phyloP scores from a whole-genome alignment of 495 filamentous ascomycete species.

The Polyplosphaeria fusca region DNA sequence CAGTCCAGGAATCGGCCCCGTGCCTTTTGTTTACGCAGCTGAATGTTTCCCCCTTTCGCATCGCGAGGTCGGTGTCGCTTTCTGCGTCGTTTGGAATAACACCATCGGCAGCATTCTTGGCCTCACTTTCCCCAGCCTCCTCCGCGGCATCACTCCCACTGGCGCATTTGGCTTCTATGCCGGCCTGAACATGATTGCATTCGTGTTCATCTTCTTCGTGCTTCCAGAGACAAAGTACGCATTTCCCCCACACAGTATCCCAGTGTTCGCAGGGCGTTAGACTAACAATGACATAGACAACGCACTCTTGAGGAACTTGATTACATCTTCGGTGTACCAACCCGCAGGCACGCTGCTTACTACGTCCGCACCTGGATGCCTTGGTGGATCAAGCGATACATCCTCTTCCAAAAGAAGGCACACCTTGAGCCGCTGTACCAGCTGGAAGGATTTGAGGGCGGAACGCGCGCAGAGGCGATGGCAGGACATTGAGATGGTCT shows the following conservation, averaged over 20 bases:
- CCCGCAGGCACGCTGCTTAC: slow-evolving; percentile 9
- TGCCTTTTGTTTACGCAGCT: slow-evolving; percentile 18
- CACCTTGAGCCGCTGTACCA: slow-evolving; percentile 8
- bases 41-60: slow-evolving; percentile 21
- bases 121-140: slow-evolving; percentile 2
- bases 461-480: neutral
- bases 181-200: slow-evolving; percentile 10
- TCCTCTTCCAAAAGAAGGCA: slow-evolving; percentile 4
- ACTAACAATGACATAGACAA: neutral
- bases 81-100: neutral
- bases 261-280: neutral
- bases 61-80: slow-evolving; percentile 8
- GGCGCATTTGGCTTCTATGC: slow-evolving; percentile 17
- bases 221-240: slow-evolving; percentile 10
- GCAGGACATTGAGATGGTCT: neutral
- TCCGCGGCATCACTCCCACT: neutral
- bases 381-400: slow-evolving; percentile 20
- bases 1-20: slow-evolving; percentile 9
- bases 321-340: slow-evolving; percentile 26
- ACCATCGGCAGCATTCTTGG: neutral
- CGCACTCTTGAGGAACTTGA: slow-evolving; percentile 27
- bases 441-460: slow-evolving; percentile 2
- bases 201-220: slow-evolving; percentile 10
- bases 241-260: neutral
- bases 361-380: slow-evolving; percentile 11